phyloP scores from a whole-genome alignment of 2,329 filamentous ascomycete genomes.

The Rutstroemia sp. region DNA sequence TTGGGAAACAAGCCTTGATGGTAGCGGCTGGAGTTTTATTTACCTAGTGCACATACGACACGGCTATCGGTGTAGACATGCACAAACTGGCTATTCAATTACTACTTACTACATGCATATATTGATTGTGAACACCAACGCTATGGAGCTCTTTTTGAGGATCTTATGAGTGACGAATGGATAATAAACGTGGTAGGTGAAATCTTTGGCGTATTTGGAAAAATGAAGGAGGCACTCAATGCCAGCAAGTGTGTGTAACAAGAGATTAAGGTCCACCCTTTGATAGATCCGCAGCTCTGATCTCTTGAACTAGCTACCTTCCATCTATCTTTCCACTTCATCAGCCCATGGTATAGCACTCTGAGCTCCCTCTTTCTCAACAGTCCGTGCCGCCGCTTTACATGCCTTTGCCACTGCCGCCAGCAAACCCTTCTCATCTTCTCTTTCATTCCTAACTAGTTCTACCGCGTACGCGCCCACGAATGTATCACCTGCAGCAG shows the following conservation, averaged over 20 bases:
- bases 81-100: neutral
- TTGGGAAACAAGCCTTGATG: neutral
- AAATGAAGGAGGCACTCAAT: neutral
- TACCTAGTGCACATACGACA: neutral
- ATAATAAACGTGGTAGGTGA: neutral
- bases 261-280: neutral
- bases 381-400: conserved; percentile 56
- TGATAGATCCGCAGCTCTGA: neutral
- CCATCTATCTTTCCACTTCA: conserved; percentile 33
- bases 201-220: neutral
- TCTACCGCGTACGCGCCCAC: conserved; percentile 79
- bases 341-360: conserved; percentile 59
- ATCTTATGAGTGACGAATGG: neutral
- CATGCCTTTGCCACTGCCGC: conserved; percentile 53
- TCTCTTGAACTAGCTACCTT: neutral
- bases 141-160: neutral
- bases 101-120: neutral
- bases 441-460: conserved; percentile 44
- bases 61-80: neutral
- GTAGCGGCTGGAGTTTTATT: neutral
- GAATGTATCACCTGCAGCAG: conserved; percentile 90
- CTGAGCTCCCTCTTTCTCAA: conserved; percentile 58
- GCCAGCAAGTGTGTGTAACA: neutral
- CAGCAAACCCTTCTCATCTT: conserved; percentile 28
- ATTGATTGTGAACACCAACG: neutral